Evolutionary conservation across 73 alveolate genomes (phyloP).

Genomic region (Uronychia binucleata): DNA sequence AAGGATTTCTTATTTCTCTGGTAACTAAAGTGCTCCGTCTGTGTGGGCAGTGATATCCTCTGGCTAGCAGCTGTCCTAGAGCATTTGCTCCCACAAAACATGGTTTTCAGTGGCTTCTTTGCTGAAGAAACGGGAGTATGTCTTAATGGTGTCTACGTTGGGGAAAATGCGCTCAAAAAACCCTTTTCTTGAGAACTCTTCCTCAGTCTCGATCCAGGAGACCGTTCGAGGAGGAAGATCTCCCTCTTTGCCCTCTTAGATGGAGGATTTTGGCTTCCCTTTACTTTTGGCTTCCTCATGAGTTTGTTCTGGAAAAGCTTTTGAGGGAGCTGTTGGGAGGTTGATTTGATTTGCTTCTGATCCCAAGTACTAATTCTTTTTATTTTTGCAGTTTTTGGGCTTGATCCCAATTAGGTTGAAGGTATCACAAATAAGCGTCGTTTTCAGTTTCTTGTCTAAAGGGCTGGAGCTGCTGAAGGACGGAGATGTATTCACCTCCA

Average conservation of each 20-base stretch:
- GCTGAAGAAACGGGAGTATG: neutral
- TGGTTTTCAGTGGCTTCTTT: no score
- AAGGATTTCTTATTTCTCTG: neutral
- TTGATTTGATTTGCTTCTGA: neutral
- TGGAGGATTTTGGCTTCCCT: neutral
- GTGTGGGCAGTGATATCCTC: neutral
- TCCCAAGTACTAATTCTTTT: neutral
- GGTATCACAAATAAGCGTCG: conserved; percentile 83
- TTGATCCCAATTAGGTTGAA: conserved; percentile 45
- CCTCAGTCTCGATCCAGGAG: neutral
- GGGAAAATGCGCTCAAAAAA: neutral
- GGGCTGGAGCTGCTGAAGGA: conserved; percentile 88
- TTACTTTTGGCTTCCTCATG: neutral
- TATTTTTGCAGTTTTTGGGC: neutral
- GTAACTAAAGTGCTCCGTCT: neutral
- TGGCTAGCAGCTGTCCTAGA: neutral
- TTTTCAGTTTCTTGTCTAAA: conserved; percentile 82
- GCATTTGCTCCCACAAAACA: no score
- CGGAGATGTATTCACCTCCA: conserved; percentile 96
- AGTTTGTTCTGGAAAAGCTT: neutral
- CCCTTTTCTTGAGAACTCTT: neutral
- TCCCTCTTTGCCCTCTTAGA: neutral
- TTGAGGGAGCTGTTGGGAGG: neutral
- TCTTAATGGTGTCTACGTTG: neutral
- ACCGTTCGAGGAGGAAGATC: neutral